A percentile compares a stretch with the other conserved stretches of the same genome.
phyloP scores from a whole-genome alignment of 495 filamentous ascomycete genomes.

The Hypomontagnella monticulosa region DNA sequence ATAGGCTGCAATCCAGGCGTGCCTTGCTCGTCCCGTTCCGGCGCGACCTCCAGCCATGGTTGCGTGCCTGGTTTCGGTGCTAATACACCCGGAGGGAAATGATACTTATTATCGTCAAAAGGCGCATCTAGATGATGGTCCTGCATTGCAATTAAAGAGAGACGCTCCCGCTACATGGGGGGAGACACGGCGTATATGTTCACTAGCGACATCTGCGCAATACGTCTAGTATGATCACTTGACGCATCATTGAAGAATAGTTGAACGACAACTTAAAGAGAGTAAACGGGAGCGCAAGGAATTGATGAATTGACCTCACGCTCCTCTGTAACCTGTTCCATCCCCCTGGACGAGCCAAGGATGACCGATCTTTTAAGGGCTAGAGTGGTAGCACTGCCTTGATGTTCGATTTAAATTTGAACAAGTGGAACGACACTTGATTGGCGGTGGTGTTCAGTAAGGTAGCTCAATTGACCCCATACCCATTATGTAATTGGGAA shows the following conservation, averaged over 20 bases:
- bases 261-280: neutral
- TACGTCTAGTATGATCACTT: neutral
- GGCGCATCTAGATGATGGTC: slow-evolving; percentile 16
- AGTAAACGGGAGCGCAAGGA: neutral
- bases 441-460: neutral
- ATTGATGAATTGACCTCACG: neutral
- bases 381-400: neutral
- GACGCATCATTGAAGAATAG: neutral
- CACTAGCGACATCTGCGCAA: neutral
- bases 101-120: slow-evolving; percentile 31
- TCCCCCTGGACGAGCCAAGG: neutral
- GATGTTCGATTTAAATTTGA: no score
- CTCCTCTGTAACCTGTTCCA: neutral
- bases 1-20: slow-evolving; percentile 22
- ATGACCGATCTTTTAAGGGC: neutral
- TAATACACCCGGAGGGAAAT: slow-evolving; percentile 19
- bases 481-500: slow-evolving; percentile 4
- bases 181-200: neutral
- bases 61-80: slow-evolving; percentile 1
- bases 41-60: slow-evolving; percentile 15
- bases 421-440: neutral
- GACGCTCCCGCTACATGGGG: slow-evolving; percentile 13
- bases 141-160: slow-evolving; percentile 30
- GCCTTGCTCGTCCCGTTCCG: slow-evolving; percentile 25
- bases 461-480: neutral